Evolutionary conservation across 129 eudicot species (phyloP).

Genomic region (Smallanthus sonchifolius): DNA sequence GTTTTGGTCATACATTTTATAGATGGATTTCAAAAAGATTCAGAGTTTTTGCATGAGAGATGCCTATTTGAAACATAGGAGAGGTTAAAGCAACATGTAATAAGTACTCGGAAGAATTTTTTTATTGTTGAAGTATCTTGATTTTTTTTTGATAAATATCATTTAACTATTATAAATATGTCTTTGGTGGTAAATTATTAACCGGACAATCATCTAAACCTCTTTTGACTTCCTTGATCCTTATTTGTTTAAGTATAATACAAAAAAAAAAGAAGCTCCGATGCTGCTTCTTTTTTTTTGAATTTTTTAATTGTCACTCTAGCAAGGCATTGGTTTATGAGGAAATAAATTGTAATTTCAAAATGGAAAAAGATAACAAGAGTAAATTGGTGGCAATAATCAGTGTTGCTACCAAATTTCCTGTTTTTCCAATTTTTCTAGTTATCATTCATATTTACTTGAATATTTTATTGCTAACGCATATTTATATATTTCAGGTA

Average conservation of each 20-base stretch:
- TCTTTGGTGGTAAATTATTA: neutral
- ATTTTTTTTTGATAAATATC: neutral
- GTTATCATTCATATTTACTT: neutral
- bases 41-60: neutral
- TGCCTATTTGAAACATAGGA: neutral
- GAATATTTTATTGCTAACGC: neutral
- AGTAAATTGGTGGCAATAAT: too few species aligned
- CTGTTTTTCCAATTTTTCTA: too few species aligned
- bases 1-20: neutral
- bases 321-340: too few species aligned
- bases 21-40: neutral
- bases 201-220: neutral
- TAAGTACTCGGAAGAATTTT: neutral
- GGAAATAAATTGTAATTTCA: too few species aligned
- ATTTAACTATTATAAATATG: neutral
- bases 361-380: too few species aligned
- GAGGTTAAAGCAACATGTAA: neutral
- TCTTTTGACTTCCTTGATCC: neutral
- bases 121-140: neutral
- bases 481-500: slow-evolving; percentile 43
- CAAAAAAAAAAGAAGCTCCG: neutral
- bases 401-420: too few species aligned
- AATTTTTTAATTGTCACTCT: too few species aligned
- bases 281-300: too few species aligned
- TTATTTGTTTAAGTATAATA: neutral